Evolutionary conservation across 345 rosid genomes (phyloP).

Genomic region (Citrus hindsii): DNA sequence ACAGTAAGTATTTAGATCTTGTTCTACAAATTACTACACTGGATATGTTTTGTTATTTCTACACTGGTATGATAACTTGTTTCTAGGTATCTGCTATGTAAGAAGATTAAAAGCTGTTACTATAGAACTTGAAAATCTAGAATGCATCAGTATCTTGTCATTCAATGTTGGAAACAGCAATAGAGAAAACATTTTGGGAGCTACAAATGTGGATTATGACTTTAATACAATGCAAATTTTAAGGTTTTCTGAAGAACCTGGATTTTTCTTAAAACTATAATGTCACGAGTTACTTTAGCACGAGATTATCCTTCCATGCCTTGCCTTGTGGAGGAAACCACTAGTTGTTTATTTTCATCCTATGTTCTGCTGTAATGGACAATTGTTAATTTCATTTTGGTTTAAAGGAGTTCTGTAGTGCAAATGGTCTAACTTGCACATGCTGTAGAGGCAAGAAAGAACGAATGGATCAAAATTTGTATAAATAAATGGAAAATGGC

Average conservation of each 20-base stretch:
- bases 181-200: not conserved
- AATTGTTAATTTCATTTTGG: not conserved
- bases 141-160: not conserved
- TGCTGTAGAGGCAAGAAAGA: not conserved
- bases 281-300: not conserved
- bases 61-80: not conserved
- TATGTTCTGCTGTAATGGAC: not conserved
- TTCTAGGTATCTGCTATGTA: not conserved
- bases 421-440: not conserved
- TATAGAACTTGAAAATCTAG: not conserved
- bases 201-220: not conserved
- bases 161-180: not conserved
- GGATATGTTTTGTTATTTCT: not conserved
- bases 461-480: not conserved
- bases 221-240: not conserved
- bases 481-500: not conserved
- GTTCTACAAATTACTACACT: conserved; percentile 9
- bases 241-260: not conserved
- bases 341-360: not conserved
- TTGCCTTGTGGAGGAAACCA: not conserved
- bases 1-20: conserved; percentile 53
- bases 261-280: not conserved
- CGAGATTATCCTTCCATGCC: not conserved
- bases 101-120: not conserved
- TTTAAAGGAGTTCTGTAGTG: not conserved